Percentiles rank a stretch among this genome's conserved stretches.
These are phyloP conservation scores for Acacia acuminata DNA, from an alignment of 306 rosid genomes.

Conservation along the genomic window DNA sequence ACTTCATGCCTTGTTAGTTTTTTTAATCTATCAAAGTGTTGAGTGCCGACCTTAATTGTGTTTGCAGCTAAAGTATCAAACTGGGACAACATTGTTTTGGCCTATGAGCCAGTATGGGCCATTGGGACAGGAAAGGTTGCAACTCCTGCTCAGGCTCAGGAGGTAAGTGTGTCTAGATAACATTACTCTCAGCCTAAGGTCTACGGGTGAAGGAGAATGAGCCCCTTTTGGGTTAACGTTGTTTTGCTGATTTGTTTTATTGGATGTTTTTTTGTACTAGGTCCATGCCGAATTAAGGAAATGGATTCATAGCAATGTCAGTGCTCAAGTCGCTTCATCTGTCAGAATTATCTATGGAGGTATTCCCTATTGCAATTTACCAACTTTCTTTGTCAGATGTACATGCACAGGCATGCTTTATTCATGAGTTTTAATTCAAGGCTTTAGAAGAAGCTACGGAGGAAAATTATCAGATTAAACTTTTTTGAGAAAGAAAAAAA, in stretches of 20 bases:
- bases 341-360: slow-evolving; percentile 93
- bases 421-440: background rate
- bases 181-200: background rate
- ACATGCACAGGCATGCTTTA: background rate
- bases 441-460: background rate
- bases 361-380: slow-evolving; percentile 26
- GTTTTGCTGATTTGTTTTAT: background rate
- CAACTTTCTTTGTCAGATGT: background rate
- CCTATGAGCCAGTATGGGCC: slow-evolving; percentile 95
- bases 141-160: slow-evolving; percentile 88
- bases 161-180: slow-evolving; percentile 47
- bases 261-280: slow-evolving; percentile 44
- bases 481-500: background rate
- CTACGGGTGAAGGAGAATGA: background rate
- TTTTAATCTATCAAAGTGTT: background rate
- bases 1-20: background rate
- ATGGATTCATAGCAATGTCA: slow-evolving; percentile 65
- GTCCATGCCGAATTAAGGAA: slow-evolving; percentile 88
- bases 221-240: background rate
- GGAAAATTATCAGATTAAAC: background rate
- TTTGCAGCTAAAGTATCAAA: slow-evolving; percentile 47
- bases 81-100: slow-evolving; percentile 77
- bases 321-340: slow-evolving; percentile 67
- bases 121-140: slow-evolving; percentile 95
- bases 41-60: slow-evolving; percentile 13